Evolutionary conservation across 2,329 filamentous ascomycete species (phyloP).

Genomic region (Clonostachys rhizophaga): DNA sequence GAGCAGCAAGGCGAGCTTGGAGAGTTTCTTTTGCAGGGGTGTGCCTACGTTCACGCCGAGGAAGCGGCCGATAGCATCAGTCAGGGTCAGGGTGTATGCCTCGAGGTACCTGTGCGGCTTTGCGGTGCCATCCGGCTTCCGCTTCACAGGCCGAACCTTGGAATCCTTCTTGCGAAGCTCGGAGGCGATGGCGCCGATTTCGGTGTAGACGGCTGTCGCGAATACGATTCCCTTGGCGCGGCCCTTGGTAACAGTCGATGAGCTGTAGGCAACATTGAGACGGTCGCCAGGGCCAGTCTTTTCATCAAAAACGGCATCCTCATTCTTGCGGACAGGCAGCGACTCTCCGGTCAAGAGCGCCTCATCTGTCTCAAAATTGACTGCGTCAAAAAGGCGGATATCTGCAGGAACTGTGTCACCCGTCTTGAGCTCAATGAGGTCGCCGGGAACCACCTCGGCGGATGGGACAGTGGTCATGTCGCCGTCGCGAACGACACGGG

Average conservation of each 20-base stretch:
- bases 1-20: constrained; percentile 60
- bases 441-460: constrained; percentile 46
- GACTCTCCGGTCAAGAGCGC: constrained; percentile 58
- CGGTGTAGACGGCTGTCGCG: constrained; percentile 54
- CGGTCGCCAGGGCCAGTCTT: constrained; percentile 41
- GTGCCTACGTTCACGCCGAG: constrained; percentile 66
- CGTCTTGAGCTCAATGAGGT: constrained; percentile 41
- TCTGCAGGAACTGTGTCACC: constrained; percentile 55
- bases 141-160: constrained; percentile 43
- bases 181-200: constrained; percentile 52
- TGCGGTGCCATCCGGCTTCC: constrained; percentile 44
- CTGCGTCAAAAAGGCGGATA: constrained; percentile 43
- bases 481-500: constrained; percentile 28
- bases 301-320: constrained; percentile 28
- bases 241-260: constrained; percentile 53
- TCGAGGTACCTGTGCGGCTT: constrained; percentile 46
- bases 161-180: constrained; percentile 40
- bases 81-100: constrained; percentile 41
- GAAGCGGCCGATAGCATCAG: constrained; percentile 57
- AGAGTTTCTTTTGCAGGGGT: constrained; percentile 64
- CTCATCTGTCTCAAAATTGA: constrained; percentile 62
- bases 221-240: constrained; percentile 54
- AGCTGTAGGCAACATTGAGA: constrained; percentile 54
- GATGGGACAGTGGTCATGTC: constrained; percentile 21
- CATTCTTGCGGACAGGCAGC: constrained; percentile 45